Conservation (phyloP, 495 filamentous ascomycete species). For the Tuber calosporum region DNA sequence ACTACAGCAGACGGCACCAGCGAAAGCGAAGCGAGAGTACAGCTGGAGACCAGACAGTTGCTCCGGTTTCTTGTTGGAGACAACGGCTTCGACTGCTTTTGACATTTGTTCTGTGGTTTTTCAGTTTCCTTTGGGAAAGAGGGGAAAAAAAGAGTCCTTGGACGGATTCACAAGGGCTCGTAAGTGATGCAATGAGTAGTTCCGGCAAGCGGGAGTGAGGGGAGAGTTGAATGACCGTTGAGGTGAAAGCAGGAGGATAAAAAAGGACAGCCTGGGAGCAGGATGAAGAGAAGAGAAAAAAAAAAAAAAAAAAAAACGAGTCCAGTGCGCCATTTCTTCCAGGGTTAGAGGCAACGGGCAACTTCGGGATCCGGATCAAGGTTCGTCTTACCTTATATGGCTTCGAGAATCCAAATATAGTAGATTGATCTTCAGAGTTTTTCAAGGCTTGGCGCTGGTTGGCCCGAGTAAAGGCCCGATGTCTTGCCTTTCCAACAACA, state of each 20-base stretch:
- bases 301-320: not conserved
- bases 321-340: not conserved
- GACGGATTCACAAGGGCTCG: not conserved
- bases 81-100: conserved; percentile 34
- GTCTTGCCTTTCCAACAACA: not conserved
- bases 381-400: not conserved
- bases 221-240: not conserved
- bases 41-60: conserved; percentile 51
- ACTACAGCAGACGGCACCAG: conserved; percentile 88
- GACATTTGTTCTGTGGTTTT: conserved; percentile 22
- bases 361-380: not conserved
- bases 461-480: not conserved
- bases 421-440: not conserved
- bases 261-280: not conserved
- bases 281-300: not conserved
- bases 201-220: not conserved
- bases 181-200: not conserved
- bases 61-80: conserved; percentile 18
- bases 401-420: not conserved
- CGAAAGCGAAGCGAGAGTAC: conserved; percentile 82
- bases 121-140: conserved; percentile 6
- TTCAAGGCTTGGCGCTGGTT: not conserved
- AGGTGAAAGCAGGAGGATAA: not conserved
- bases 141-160: conserved; percentile 11
- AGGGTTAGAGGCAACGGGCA: not conserved